A percentile compares a stretch with the other conserved stretches of the same genome.
phyloP scores from a whole-genome alignment of 2,329 filamentous ascomycete species.

The Paraphaeosphaeria minitans region DNA sequence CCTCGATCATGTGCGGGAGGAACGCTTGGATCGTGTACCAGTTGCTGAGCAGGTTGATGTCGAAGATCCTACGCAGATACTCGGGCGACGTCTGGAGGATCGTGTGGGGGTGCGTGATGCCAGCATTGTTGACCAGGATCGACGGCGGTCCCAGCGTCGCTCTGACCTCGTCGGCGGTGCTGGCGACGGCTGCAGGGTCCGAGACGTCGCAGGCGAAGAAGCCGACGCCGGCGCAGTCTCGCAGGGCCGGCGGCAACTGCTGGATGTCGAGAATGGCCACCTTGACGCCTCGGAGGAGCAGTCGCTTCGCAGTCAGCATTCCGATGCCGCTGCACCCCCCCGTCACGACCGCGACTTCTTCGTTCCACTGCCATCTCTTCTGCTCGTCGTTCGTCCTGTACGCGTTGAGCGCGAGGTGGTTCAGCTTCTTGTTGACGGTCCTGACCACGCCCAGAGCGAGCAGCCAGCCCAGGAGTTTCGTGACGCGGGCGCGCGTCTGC shows the following conservation, averaged over 20 bases:
- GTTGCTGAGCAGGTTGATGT: constrained; percentile 45
- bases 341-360: constrained; percentile 45
- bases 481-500: constrained; percentile 21
- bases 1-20: constrained; percentile 42
- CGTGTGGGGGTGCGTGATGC: constrained; percentile 35
- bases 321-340: constrained; percentile 47
- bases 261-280: constrained; percentile 44
- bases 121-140: constrained; percentile 47
- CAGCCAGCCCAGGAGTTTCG: constrained; percentile 37
- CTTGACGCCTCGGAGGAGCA: constrained; percentile 33
- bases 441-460: constrained; percentile 40
- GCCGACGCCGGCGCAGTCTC: constrained; percentile 32
- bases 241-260: constrained; percentile 31
- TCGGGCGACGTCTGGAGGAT: constrained; percentile 40
- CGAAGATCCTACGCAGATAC: constrained; percentile 42
- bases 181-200: constrained; percentile 30
- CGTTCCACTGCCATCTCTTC: constrained; percentile 39
- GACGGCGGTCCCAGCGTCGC: constrained; percentile 32
- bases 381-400: constrained; percentile 46
- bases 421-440: constrained; percentile 35
- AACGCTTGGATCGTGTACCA: constrained; percentile 44
- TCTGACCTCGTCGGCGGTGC: constrained; percentile 31
- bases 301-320: constrained; percentile 33
- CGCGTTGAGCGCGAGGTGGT: constrained; percentile 44
- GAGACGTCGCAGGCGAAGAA: constrained; percentile 45